These are phyloP conservation scores for Plasmodium adleri DNA, from an alignment of 169 alveolate species.

Conservation along the genomic window DNA sequence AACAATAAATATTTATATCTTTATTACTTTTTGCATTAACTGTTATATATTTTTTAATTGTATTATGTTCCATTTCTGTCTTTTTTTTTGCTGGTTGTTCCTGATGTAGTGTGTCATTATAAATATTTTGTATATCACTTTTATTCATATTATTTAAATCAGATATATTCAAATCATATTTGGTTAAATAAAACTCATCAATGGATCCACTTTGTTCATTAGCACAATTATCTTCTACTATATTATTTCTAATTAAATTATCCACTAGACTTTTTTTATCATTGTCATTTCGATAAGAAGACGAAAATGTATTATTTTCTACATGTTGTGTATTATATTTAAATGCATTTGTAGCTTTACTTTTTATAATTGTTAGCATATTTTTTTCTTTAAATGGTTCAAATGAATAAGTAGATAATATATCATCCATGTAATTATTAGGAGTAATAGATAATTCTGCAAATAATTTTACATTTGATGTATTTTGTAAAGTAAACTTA, in stretches of 20 bases:
- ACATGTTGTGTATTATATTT: neutral
- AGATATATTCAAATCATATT: constrained; percentile 31
- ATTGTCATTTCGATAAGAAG: neutral
- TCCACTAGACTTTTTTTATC: neutral
- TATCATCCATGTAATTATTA: constrained; percentile 29
- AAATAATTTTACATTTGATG: constrained; percentile 34
- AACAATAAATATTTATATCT: constrained; percentile 35
- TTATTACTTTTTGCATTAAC: constrained; percentile 42
- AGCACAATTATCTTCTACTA: neutral
- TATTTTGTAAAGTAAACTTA: constrained; percentile 42
- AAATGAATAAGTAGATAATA: constrained; percentile 67
- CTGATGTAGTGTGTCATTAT: constrained; percentile 14
- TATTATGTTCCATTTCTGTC: neutral
- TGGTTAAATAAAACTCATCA: constrained; percentile 66
- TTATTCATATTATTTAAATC: constrained; percentile 7
- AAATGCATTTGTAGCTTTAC: neutral
- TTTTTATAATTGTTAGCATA: constrained; percentile 20
- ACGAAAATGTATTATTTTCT: neutral
- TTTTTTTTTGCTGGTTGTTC: neutral
- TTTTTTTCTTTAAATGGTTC: constrained; percentile 37
- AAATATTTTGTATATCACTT: no score
- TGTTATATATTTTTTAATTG: constrained; percentile 41
- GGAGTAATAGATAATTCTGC: constrained; percentile 56
- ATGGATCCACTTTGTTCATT: constrained; percentile 10
- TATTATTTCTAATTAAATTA: neutral